A percentile compares a stretch with the other conserved stretches of the same genome.
Evolutionary conservation across 495 filamentous ascomycete genomes (phyloP).

Genomic region (Tuber brumale): DNA sequence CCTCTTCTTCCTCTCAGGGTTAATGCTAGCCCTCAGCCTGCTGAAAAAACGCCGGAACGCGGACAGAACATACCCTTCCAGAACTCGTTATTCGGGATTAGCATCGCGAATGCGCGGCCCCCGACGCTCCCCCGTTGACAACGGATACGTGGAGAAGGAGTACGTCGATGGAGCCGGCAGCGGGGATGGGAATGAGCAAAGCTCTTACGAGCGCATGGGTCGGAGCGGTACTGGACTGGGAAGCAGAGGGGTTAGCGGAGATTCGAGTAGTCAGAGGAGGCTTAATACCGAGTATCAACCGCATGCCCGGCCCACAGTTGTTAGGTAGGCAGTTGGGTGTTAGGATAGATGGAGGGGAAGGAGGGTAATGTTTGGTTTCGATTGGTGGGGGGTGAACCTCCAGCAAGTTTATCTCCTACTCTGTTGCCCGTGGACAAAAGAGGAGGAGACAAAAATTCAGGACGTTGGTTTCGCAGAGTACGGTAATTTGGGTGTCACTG

Average conservation of each 20-base stretch:
- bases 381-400: constrained; percentile 23
- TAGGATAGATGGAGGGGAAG: background rate
- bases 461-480: constrained; percentile 13
- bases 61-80: constrained; percentile 7
- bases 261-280: constrained; percentile 29
- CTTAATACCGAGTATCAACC: constrained; percentile 23
- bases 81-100: constrained; percentile 18
- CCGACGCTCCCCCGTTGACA: background rate
- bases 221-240: background rate
- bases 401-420: constrained; percentile 30
- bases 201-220: constrained; percentile 4
- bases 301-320: constrained; percentile 10
- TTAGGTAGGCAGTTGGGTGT: background rate
- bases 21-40: constrained; percentile 20
- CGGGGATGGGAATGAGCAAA: background rate
- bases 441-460: constrained; percentile 39
- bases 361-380: too few species aligned
- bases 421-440: constrained; percentile 38
- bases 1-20: constrained; percentile 29
- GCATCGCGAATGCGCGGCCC: constrained; percentile 14
- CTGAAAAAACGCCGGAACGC: constrained; percentile 13
- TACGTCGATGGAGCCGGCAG: background rate
- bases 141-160: constrained; percentile 21
- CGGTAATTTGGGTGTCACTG: background rate
- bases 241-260: background rate